Evolutionary conservation across 768 basidiomycete species (phyloP).

Genomic region (Multifurca ochricompacta): DNA sequence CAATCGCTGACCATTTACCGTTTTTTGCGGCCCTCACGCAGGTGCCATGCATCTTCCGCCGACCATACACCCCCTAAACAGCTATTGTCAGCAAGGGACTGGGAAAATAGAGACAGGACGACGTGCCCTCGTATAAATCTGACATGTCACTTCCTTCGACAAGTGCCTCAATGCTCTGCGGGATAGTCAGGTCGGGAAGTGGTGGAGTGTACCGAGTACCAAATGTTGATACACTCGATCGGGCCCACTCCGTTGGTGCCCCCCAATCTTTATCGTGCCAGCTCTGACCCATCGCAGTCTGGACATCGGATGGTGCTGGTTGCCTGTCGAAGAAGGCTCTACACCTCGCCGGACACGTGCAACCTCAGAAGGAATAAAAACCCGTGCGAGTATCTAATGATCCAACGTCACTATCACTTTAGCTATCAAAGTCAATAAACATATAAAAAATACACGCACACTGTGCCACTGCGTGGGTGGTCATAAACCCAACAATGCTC

Average conservation of each 20-base stretch:
- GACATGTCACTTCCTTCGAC: conserved; percentile 91
- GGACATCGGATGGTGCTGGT: conserved; percentile 18
- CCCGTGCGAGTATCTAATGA: conserved; percentile 81
- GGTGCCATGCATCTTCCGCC: conserved; percentile 58
- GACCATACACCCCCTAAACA: conserved; percentile 49
- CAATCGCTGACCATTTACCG: conserved; percentile 63
- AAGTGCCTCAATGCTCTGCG: conserved; percentile 80
- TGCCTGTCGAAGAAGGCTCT: conserved; percentile 42
- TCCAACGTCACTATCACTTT: background rate
- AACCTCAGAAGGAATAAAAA: conserved; percentile 90
- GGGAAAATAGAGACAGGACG: background rate
- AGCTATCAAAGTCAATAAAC: background rate
- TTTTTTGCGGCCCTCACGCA: conserved; percentile 59
- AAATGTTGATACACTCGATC: conserved; percentile 84
- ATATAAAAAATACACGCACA: conserved; percentile 44
- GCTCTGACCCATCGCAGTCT: conserved; percentile 24
- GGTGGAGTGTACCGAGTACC: conserved; percentile 69
- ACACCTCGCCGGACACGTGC: conserved; percentile 56
- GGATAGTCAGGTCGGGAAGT: conserved; percentile 50
- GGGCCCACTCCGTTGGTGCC: conserved; percentile 57
- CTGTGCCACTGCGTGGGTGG: conserved; percentile 89
- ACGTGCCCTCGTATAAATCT: conserved; percentile 51
- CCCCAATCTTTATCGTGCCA: conserved; percentile 23
- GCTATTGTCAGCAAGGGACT: background rate
- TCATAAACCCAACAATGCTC: conserved; percentile 99